phyloP scores from a whole-genome alignment of 202 grass and related monocot species.

The Hordeum pubiflorum region DNA sequence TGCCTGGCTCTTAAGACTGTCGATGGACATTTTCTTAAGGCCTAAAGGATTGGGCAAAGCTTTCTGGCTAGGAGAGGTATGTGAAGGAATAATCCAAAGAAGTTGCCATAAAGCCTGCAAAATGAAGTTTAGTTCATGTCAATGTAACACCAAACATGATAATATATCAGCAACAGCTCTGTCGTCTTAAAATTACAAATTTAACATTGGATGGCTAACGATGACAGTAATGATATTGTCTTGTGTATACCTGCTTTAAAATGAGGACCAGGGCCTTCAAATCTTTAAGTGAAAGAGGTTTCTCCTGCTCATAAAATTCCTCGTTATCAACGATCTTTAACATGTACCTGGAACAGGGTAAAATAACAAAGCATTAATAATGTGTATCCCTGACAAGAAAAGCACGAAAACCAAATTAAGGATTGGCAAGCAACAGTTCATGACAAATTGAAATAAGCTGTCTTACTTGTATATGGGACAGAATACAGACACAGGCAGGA shows the following conservation, averaged over 20 bases:
- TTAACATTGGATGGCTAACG: background rate
- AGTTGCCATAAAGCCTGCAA: constrained; percentile 93
- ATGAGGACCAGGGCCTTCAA: constrained; percentile 79
- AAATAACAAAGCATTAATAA: constrained; percentile 22
- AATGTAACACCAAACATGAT: background rate
- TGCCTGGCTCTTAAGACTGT: constrained; percentile 69
- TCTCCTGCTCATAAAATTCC: constrained; percentile 96
- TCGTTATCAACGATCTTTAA: constrained; percentile 87
- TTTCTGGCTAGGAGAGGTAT: constrained; percentile 52
- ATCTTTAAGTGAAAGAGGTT: constrained; percentile 82
- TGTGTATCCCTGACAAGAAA: constrained; percentile 5
- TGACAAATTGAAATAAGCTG: background rate
- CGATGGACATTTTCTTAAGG: constrained; percentile 80
- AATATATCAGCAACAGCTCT: constrained; percentile 1
- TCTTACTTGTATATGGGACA: constrained; percentile 94
- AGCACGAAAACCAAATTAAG: background rate
- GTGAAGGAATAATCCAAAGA: constrained; percentile 78
- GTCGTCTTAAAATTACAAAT: background rate
- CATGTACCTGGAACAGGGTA: constrained; percentile 61
- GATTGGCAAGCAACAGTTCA: background rate
- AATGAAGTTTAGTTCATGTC: constrained; percentile 14
- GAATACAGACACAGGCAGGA: constrained; percentile 87
- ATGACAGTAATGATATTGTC: background rate
- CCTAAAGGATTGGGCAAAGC: constrained; percentile 37
- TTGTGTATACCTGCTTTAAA: constrained; percentile 77